These are phyloP conservation scores for Monilinia aucupariae DNA, from an alignment of 2,329 filamentous ascomycete genomes.

Conservation along the genomic window DNA sequence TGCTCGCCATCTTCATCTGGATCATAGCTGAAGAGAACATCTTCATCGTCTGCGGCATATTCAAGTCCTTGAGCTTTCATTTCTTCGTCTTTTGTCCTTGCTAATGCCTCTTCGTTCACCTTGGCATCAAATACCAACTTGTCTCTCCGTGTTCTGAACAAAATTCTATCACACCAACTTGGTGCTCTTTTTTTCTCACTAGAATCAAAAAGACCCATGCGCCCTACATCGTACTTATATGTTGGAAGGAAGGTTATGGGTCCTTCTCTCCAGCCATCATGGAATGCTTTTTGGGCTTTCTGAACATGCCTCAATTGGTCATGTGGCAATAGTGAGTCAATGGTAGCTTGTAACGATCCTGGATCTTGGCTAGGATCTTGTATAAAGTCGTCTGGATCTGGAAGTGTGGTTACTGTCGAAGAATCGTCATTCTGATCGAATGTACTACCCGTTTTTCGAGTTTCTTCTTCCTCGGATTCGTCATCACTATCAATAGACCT, in stretches of 20 bases:
- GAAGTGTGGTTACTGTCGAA: slow-evolving; percentile 40
- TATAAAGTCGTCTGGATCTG: slow-evolving; percentile 60
- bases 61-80: slow-evolving; percentile 78
- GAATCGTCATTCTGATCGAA: slow-evolving; percentile 36
- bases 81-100: slow-evolving; percentile 71
- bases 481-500: slow-evolving; percentile 42
- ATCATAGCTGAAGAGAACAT: slow-evolving; percentile 85
- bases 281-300: slow-evolving; percentile 69
- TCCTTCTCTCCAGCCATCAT: slow-evolving; percentile 90
- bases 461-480: slow-evolving; percentile 37
- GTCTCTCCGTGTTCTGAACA: slow-evolving; percentile 74
- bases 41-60: slow-evolving; percentile 68
- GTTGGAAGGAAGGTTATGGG: slow-evolving; percentile 84
- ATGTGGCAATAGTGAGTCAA: slow-evolving; percentile 80
- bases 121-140: slow-evolving; percentile 60
- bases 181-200: slow-evolving; percentile 90
- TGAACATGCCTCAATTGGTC: slow-evolving; percentile 79
- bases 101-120: slow-evolving; percentile 57
- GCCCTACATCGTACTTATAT: slow-evolving; percentile 98
- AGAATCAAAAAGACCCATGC: slow-evolving; percentile 84
- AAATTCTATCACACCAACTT: slow-evolving; percentile 93
- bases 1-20: slow-evolving; percentile 68
- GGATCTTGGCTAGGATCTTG: slow-evolving; percentile 71
- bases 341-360: slow-evolving; percentile 78
- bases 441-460: slow-evolving; percentile 23